These are phyloP conservation scores for Podila horticola DNA, from an alignment of 192 early-diverging fungal genomes.

Conservation along the genomic window DNA sequence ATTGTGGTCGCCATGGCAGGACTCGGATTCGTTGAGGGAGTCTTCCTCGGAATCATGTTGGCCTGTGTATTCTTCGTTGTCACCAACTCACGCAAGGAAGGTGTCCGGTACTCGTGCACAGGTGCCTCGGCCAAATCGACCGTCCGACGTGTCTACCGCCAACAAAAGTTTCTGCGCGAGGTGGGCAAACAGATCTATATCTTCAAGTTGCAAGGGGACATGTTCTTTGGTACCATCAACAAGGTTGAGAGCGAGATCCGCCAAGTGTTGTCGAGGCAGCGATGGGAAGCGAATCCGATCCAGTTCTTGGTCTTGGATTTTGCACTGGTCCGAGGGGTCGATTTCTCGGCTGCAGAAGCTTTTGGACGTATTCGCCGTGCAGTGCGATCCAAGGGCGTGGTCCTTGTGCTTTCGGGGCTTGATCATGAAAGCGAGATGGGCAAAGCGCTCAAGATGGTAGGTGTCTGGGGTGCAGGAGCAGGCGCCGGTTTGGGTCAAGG, in stretches of 20 bases:
- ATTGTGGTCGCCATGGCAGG: slow-evolving; percentile 91
- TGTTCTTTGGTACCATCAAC: slow-evolving; percentile 97
- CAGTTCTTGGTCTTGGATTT: slow-evolving; percentile 91
- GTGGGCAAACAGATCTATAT: slow-evolving; percentile 89
- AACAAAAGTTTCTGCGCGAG: slow-evolving; percentile 86
- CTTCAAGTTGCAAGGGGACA: slow-evolving; percentile 91
- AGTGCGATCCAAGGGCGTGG: slow-evolving; percentile 73
- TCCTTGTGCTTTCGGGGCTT: slow-evolving; percentile 85
- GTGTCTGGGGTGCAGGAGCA: slow-evolving; percentile 70
- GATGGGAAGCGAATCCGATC: slow-evolving; percentile 77
- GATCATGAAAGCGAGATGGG: slow-evolving; percentile 72
- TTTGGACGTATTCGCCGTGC: slow-evolving; percentile 89
- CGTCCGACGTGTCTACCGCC: slow-evolving; percentile 88
- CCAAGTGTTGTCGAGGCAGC: slow-evolving; percentile 67
- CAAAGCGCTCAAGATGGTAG: slow-evolving; percentile 69
- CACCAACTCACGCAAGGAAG: slow-evolving; percentile 70
- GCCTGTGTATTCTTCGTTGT: slow-evolving; percentile 97
- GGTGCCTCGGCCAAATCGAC: slow-evolving; percentile 80
- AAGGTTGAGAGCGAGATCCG: slow-evolving; percentile 81
- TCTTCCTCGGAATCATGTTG: slow-evolving; percentile 91
- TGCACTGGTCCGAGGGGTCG: slow-evolving; percentile 86
- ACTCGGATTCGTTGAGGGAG: slow-evolving; percentile 96
- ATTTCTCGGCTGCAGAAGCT: slow-evolving; percentile 84
- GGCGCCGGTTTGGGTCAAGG: slow-evolving; percentile 40
- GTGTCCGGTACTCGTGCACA: slow-evolving; percentile 74